Evolutionary conservation across 1,139 yeast genomes (phyloP), one percentile per base, ranked within the genome.

Genomic region (Pichia terricola): DNA sequence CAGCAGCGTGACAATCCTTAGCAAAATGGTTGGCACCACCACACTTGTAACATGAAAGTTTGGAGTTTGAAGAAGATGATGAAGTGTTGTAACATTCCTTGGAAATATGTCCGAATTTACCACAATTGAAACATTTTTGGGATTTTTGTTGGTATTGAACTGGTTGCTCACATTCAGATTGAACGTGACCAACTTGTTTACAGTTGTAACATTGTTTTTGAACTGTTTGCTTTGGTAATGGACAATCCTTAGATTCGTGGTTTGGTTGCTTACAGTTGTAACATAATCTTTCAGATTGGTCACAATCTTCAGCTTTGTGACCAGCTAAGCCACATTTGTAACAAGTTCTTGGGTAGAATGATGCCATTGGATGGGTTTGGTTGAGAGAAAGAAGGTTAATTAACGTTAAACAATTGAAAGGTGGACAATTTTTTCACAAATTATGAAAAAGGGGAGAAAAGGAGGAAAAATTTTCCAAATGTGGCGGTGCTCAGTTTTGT

Each of bases 11-110:
- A 67, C 95, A 86, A 66, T 85, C 94, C 68, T 87, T 81, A 51
- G 95, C 95, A 68, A 79, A 82, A 66, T 86, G 95, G 78, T 85
- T 85, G 62, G 94, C 89, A 53, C 94, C 95, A 59, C 94, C 94
- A 66, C 95, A 86, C 68, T 81, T 85, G 81, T 82, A 84, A 68
- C 95, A 86, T 48, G 88, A 78, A 51, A 58, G 47, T 22, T 34
- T 34, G 2, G 11, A 16, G 33, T 11, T 11, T 30, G 10, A 8
- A 11, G 10, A 8, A 8, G 10, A 8, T 42, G 48, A 49, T 11
- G 46, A 39, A 9, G 34, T 39, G 28, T 35, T 26, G 31, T 51
- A 45, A 68, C 96, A 81, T 67, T 79, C 73, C 70, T 78, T 78
- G 55, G 89, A 77, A 62, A 85, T 75, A 72, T 88, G 96, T 47